phyloP scores from a whole-genome alignment of 2,329 filamentous ascomycete species.

The Penicillium sp. region DNA sequence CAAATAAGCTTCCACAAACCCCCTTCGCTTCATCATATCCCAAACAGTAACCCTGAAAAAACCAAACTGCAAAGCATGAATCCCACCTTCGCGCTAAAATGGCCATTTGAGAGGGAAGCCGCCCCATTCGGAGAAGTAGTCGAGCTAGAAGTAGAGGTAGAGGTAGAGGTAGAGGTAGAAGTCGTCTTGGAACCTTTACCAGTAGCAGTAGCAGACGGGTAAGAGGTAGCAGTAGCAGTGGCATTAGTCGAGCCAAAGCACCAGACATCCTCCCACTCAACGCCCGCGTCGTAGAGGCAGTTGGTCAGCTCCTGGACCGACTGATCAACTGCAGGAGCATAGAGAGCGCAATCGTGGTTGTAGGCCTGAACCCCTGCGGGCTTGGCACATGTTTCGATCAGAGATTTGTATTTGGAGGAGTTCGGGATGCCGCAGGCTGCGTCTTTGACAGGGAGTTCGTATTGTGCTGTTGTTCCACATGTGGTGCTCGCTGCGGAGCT shows the following conservation, averaged over 20 bases:
- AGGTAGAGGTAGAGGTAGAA: background rate
- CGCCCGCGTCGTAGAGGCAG: constrained; percentile 29
- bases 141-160: background rate
- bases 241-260: constrained; percentile 23
- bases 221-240: background rate
- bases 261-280: constrained; percentile 32
- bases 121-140: background rate
- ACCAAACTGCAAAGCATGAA: background rate
- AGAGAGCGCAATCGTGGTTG: constrained; percentile 30
- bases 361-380: constrained; percentile 23
- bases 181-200: background rate
- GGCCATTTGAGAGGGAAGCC: background rate
- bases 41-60: background rate
- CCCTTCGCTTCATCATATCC: too few relatives aligned
- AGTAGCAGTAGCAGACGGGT: background rate
- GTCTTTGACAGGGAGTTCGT: constrained; percentile 31
- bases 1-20: too few relatives aligned
- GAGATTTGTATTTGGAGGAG: constrained; percentile 18
- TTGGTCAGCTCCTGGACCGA: constrained; percentile 29
- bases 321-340: constrained; percentile 25
- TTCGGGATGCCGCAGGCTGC: constrained; percentile 32
- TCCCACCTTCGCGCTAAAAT: background rate
- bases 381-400: constrained; percentile 25
- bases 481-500: constrained; percentile 11
- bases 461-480: constrained; percentile 23